Conservation (phyloP, 345 rosid genomes). For the Atalantia buxifolia region DNA sequence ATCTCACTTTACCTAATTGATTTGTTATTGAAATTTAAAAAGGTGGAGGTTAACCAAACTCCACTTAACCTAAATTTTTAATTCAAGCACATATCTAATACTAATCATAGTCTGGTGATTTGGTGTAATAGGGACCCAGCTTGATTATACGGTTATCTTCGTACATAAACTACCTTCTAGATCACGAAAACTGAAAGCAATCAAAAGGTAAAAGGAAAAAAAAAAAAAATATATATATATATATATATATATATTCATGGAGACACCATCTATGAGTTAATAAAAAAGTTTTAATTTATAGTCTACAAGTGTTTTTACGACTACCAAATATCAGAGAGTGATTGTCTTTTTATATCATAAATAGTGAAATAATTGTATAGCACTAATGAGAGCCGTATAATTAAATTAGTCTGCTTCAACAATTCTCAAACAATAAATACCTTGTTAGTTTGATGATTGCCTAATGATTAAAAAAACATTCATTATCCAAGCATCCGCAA, state of each 20-base stretch:
- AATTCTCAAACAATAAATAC: no score
- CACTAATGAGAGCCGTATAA: background rate
- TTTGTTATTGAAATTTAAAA: background rate
- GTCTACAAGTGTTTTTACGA: no score
- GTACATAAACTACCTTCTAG: background rate
- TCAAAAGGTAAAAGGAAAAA: no score
- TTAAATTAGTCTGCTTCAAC: no score
- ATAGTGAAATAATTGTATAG: background rate
- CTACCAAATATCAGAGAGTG: no score
- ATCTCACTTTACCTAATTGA: background rate
- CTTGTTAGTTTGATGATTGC: no score
- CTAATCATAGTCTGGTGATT: background rate
- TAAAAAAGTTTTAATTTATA: background rate
- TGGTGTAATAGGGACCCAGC: background rate
- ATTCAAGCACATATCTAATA: background rate
- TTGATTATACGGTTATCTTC: background rate
- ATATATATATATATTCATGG: background rate
- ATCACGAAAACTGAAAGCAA: background rate
- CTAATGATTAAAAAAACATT: no score
- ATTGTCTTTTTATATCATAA: background rate
- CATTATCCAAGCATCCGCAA: background rate
- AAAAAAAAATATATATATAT: no score
- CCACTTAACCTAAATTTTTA: conserved; percentile 9
- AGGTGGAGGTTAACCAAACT: conserved; percentile 10
- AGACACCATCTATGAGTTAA: background rate